Base-by-base conservation (phyloP, 108 stramenopile species). In the Seminavis robusta region DNA sequence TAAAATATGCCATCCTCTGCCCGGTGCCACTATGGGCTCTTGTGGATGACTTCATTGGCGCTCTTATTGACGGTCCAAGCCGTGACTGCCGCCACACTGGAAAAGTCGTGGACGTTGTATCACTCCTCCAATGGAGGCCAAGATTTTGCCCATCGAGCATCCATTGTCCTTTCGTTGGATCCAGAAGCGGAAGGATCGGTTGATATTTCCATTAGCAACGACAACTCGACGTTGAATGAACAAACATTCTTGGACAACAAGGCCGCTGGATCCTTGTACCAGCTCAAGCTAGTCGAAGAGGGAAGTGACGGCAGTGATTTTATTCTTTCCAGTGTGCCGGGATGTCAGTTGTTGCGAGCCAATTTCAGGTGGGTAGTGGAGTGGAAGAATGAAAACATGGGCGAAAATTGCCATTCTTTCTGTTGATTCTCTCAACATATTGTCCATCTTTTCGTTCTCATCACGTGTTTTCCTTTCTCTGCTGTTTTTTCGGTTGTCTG, bases 331-430 rank as follows among this genome's bases (percentile, higher is more conserved):
- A 79, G 68, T 16, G 77, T 79, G 11, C 75, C 82, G 3, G 74
- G 75, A 13, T 84, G 82, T 34, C 57, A 74, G 41, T 27, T 84
- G 26, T 58, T 56, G 10, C 48, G 82, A 24, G 71, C 82, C 33
- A 84, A 84, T 47, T 84, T 79, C 38, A 48, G 71, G 71, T 73
- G 38, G 20, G 69, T 53, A 2, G 15, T n/a, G n/a, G n/a, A n/a
- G n/a, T n/a, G n/a, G n/a, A n/a, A n/a, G n/a, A n/a, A n/a, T n/a
- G n/a, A n/a, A n/a, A n/a, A n/a, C n/a, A n/a, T n/a, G n/a, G n/a
- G n/a, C n/a, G n/a, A n/a, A n/a, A n/a, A n/a, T n/a, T n/a, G n/a
- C n/a, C n/a, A n/a, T n/a, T n/a, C n/a, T n/a, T n/a, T n/a, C n/a
- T n/a, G n/a, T n/a, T n/a, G n/a, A n/a, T n/a, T n/a, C n/a, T n/a